Evolutionary conservation across 2,329 filamentous ascomycete species (phyloP).

Genomic region (Talaromyces sp.): DNA sequence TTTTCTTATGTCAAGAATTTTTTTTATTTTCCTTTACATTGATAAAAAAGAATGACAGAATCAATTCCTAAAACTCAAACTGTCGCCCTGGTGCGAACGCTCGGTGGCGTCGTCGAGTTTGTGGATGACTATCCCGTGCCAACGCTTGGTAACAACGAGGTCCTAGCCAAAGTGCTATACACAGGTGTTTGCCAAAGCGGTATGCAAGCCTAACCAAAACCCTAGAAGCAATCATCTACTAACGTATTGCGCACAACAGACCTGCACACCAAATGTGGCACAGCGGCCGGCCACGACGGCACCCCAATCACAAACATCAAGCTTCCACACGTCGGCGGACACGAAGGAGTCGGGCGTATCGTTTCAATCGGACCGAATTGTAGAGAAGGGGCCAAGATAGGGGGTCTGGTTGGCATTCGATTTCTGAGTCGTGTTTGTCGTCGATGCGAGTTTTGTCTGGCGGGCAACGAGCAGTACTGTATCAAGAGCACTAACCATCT

Average conservation of each 20-base stretch:
- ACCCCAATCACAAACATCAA: conserved; percentile 41
- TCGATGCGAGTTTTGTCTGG: conserved; percentile 41
- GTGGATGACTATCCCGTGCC: conserved; percentile 39
- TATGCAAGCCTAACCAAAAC: conserved; percentile 15
- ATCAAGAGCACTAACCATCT: conserved; percentile 40
- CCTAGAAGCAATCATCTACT: not conserved
- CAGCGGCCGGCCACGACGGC: conserved; percentile 33
- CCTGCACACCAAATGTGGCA: conserved; percentile 37
- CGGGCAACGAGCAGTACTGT: conserved; percentile 38
- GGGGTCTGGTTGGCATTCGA: conserved; percentile 39
- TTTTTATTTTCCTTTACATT: not conserved
- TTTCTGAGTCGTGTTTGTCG: conserved; percentile 40
- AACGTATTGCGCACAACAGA: conserved; percentile 19
- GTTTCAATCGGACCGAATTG: conserved; percentile 34
- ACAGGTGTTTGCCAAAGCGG: conserved; percentile 43
- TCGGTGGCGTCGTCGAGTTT: conserved; percentile 38
- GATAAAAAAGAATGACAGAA: not conserved
- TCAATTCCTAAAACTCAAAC: conserved; percentile 27
- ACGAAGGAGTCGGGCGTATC: conserved; percentile 42
- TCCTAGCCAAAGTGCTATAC: conserved; percentile 42
- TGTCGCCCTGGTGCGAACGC: conserved; percentile 36
- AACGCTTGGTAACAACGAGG: conserved; percentile 34
- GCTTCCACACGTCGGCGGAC: conserved; percentile 42
- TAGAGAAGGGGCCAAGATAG: conserved; percentile 30
- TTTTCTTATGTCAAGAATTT: not conserved